phyloP scores from a whole-genome alignment of 345 rosid genomes.

The Corymbia maculata region DNA sequence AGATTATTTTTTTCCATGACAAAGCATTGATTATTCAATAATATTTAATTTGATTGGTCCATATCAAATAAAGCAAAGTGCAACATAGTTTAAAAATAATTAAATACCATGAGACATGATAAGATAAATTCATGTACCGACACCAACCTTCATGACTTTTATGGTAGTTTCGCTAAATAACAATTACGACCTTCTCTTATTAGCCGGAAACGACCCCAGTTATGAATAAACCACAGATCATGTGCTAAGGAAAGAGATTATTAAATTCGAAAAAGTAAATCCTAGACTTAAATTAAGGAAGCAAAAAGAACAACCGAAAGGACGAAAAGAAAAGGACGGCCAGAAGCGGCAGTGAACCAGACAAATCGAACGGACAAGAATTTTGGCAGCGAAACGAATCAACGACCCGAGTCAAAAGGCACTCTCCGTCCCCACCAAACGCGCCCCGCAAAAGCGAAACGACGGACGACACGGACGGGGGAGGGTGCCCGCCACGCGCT shows the following conservation, averaged over 20 bases:
- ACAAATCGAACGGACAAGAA: neutral
- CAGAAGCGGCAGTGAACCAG: neutral
- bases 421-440: neutral
- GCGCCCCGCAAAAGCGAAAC: neutral
- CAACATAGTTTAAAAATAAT: no score
- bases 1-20: neutral
- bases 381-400: neutral
- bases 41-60: neutral
- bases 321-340: neutral
- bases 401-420: neutral
- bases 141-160: neutral
- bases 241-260: neutral
- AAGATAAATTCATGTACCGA: neutral
- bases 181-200: neutral
- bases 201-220: neutral
- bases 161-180: neutral
- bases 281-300: neutral
- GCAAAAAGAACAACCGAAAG: neutral
- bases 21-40: neutral
- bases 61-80: neutral
- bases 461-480: neutral
- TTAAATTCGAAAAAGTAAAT: neutral
- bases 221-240: neutral
- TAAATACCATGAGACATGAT: accelerated
- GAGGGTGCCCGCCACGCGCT: neutral